Conservation (phyloP, 2,329 filamentous ascomycete genomes). For the Sarocladium brachiariae region DNA sequence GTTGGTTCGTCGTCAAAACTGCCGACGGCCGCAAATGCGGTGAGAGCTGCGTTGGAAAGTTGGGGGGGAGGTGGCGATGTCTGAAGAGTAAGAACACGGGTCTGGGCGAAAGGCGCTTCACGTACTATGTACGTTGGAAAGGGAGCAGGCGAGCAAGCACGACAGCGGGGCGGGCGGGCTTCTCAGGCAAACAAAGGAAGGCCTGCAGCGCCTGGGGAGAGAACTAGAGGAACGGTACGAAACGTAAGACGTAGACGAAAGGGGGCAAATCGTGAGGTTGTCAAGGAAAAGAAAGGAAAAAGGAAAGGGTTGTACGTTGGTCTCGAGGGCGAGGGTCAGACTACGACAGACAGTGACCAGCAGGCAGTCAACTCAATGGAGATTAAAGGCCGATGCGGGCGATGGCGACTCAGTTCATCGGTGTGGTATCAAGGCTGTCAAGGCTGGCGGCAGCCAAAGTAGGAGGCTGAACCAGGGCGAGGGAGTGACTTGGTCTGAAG, state of each 20-base stretch:
- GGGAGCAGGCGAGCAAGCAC: not conserved
- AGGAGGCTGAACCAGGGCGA: not conserved
- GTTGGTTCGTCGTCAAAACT: too few species aligned
- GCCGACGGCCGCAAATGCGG: not conserved
- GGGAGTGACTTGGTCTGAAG: not conserved
- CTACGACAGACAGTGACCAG: too few species aligned
- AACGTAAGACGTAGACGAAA: not conserved
- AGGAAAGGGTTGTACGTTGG: not conserved
- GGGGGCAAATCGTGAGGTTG: not conserved
- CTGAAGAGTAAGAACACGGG: not conserved
- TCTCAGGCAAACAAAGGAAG: not conserved
- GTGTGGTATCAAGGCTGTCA: constrained; percentile 2
- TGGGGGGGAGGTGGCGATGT: not conserved
- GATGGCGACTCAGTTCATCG: not conserved
- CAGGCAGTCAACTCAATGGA: not conserved
- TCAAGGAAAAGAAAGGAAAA: not conserved
- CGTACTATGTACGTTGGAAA: too few species aligned
- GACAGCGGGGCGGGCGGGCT: not conserved
- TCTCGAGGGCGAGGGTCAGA: not conserved
- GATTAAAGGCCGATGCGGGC: not conserved
- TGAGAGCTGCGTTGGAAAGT: not conserved
- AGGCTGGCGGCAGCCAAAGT: too few species aligned
- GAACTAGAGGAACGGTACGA: not conserved
- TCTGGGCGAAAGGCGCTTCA: constrained; percentile 3
- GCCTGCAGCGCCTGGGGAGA: not conserved